phyloP scores from a whole-genome alignment of 2,329 filamentous ascomycete species.

The Cladosporium colombiae region DNA sequence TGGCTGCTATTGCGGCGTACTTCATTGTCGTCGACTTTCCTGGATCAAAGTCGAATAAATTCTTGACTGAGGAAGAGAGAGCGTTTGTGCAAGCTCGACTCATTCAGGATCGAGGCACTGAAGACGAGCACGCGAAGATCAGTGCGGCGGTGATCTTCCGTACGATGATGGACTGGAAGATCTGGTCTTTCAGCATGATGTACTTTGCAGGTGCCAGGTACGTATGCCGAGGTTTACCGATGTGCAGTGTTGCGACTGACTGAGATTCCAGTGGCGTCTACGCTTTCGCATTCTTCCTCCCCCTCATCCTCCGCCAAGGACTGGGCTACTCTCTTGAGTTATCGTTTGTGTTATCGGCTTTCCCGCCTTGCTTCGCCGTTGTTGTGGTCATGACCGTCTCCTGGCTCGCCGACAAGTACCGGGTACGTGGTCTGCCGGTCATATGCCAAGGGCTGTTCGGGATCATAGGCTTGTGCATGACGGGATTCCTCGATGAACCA shows the following conservation, averaged over 20 bases:
- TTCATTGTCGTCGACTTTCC: conserved; percentile 45
- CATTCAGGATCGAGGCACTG: conserved; percentile 31
- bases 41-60: not conserved
- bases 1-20: conserved; percentile 40
- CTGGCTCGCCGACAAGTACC: conserved; percentile 68
- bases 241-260: not conserved
- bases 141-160: conserved; percentile 26
- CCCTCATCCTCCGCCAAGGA: conserved; percentile 65
- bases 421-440: conserved; percentile 65
- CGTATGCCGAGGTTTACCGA: not conserved
- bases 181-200: conserved; percentile 29
- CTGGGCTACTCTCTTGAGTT: conserved; percentile 61
- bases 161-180: conserved; percentile 36
- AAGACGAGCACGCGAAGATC: conserved; percentile 31
- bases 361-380: conserved; percentile 69
- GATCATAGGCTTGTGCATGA: conserved; percentile 23
- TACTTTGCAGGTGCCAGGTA: conserved; percentile 3
- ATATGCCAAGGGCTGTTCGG: conserved; percentile 71
- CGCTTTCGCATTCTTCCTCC: conserved; percentile 75
- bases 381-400: conserved; percentile 51
- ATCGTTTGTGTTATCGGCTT: conserved; percentile 67
- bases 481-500: conserved; percentile 60
- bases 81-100: conserved; percentile 25
- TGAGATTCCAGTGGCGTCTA: conserved; percentile 54
- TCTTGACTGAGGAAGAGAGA: conserved; percentile 36